Conservation (phyloP, 1,284 basidiomycete genomes). For the Apiotrichum sp. region DNA sequence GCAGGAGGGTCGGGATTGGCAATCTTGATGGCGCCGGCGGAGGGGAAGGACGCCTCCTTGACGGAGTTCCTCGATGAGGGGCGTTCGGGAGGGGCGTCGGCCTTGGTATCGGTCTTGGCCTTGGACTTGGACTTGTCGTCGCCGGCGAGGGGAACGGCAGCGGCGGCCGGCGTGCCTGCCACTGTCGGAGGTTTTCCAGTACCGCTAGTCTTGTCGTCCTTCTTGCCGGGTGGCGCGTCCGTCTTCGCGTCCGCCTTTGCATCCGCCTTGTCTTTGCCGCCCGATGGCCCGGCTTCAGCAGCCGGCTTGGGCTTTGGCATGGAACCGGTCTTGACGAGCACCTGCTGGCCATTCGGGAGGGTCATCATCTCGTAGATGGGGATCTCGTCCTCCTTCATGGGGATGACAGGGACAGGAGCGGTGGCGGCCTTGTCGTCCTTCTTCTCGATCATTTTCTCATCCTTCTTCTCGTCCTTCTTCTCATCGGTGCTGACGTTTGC, state of each 20-base stretch:
- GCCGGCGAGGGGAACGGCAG: background rate
- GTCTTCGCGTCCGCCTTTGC: no score
- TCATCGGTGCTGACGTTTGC: background rate
- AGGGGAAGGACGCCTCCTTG: background rate
- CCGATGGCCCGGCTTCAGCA: background rate
- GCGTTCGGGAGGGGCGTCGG: background rate
- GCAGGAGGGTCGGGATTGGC: background rate
- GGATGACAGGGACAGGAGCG: background rate
- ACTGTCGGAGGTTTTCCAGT: background rate
- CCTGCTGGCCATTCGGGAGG: conserved; percentile 30
- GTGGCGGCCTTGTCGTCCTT: background rate
- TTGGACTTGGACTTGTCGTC: no score
- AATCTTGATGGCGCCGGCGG: background rate
- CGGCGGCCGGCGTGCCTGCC: background rate
- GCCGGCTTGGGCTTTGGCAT: conserved; percentile 19
- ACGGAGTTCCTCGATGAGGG: background rate
- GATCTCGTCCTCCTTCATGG: background rate
- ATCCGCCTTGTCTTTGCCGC: background rate
- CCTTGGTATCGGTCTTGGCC: background rate
- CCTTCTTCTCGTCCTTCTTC: background rate
- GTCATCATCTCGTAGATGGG: conserved; percentile 25
- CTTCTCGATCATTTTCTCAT: background rate
- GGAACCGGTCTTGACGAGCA: conserved; percentile 18
- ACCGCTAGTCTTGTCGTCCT: background rate
- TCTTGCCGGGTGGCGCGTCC: background rate